These are phyloP conservation scores for Ilex paraguariensis DNA, from an alignment of 305 asterid species.

Conservation along the genomic window DNA sequence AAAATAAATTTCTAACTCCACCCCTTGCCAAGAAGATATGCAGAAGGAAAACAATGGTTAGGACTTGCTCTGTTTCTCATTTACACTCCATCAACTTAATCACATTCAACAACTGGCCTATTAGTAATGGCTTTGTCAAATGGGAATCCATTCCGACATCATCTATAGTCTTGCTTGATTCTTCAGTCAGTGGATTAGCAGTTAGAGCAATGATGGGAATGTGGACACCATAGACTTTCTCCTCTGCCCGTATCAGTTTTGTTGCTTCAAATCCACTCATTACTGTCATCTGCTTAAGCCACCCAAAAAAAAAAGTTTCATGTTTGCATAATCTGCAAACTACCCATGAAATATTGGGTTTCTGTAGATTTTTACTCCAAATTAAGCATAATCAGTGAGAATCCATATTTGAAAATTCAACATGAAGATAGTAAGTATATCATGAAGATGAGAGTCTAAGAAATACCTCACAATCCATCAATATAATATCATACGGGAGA, in stretches of 20 bases:
- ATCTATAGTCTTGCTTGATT: slow-evolving; percentile 29
- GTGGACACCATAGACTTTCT: slow-evolving; percentile 25
- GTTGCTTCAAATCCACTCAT: slow-evolving; percentile 53
- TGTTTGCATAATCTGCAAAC: not conserved
- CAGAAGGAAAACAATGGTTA: no score
- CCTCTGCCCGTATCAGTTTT: slow-evolving; percentile 30
- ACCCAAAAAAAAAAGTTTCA: not conserved
- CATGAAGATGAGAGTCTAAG: no score
- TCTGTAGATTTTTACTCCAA: no score
- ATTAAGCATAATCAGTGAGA: no score
- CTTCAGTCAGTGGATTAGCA: slow-evolving; percentile 38
- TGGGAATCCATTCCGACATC: slow-evolving; percentile 43
- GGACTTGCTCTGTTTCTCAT: no score
- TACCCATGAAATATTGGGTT: no score
- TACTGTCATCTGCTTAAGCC: slow-evolving; percentile 38
- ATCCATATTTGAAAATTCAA: no score
- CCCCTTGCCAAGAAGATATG: no score
- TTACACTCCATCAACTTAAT: not conserved
- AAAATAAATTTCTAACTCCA: no score
- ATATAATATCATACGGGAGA: slow-evolving; percentile 35
- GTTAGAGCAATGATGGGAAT: slow-evolving; percentile 39
- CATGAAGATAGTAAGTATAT: no score
- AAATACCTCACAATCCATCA: slow-evolving; percentile 55
- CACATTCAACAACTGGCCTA: slow-evolving; percentile 13
- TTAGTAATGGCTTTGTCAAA: slow-evolving; percentile 41